Evolutionary conservation across 1,284 basidiomycete species (phyloP).

Genomic region (Coniferiporia weirii): DNA sequence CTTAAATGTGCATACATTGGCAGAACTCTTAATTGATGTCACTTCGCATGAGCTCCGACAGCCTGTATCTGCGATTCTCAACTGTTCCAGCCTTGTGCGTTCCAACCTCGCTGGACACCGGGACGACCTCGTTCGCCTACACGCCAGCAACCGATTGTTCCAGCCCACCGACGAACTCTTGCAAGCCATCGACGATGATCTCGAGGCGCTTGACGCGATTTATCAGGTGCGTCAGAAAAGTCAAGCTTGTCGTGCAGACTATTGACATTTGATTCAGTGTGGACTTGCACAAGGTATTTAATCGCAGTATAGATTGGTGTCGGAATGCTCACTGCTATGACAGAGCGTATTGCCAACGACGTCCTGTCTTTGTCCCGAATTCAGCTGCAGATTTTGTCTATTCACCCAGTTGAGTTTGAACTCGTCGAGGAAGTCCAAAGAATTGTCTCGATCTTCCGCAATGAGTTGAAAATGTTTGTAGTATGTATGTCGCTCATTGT

Average conservation of each 20-base stretch:
- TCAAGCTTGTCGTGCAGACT: not conserved
- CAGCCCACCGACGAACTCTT: slow-evolving; percentile 28
- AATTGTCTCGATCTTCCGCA: slow-evolving; percentile 32
- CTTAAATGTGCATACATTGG: not conserved
- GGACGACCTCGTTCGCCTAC: slow-evolving; percentile 24
- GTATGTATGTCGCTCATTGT: not conserved
- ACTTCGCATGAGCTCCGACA: slow-evolving; percentile 27
- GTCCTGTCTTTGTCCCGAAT: slow-evolving; percentile 36
- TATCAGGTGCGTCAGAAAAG: slow-evolving; percentile 20
- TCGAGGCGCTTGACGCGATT: slow-evolving; percentile 27
- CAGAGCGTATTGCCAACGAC: slow-evolving; percentile 37
- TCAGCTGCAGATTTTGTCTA: slow-evolving; percentile 28
- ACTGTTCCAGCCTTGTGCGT: slow-evolving; percentile 24
- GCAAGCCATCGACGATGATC: slow-evolving; percentile 31
- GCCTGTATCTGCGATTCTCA: slow-evolving; percentile 27
- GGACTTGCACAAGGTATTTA: slow-evolving; percentile 30
- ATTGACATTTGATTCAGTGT: slow-evolving; percentile 21
- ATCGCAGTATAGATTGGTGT: not conserved
- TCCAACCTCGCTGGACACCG: slow-evolving; percentile 23
- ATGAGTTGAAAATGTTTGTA: slow-evolving; percentile 32
- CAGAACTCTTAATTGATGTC: slow-evolving; percentile 27
- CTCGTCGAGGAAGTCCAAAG: slow-evolving; percentile 28
- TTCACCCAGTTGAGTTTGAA: slow-evolving; percentile 29
- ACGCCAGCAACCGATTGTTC: slow-evolving; percentile 22
- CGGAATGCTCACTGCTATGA: not conserved